Evolutionary conservation across 2,329 filamentous ascomycete genomes (phyloP), one percentile per base, ranked within the genome.

Genomic region (Beauveria medogensis): DNA sequence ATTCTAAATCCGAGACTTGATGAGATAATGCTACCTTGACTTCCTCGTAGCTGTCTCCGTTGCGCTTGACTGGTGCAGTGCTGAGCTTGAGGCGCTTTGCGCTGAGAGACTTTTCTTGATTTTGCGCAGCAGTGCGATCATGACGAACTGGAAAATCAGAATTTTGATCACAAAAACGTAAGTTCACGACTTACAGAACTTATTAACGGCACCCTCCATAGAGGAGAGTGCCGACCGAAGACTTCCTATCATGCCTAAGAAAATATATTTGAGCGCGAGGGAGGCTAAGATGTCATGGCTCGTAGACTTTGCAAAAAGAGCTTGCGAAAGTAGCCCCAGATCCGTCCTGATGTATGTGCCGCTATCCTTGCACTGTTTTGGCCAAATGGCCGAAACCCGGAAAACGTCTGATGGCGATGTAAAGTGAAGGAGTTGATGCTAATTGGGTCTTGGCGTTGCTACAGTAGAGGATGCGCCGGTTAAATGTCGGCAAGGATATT

Each of bases 381-480:
- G 43, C 44, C 41, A 54, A 48, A 5, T 47, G 30, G 41, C 16
- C 24, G 26, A 9, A n/a, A 26, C 3, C 3, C 5, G 50, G 16
- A 53, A 37, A 52, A 40, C 26, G 47, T 37, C 8, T 59, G 57
- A 47, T 46, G 44, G 9, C n/a, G 34, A 30, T 48, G 58, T 43
- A 30, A 50, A 55, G 50, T 54, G 34, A 54, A 30, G 43, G 9
- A 46, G 46, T 43, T 41, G 51, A 44, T 22, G 41, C 48, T 22
- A 37, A 5, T 14, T 14, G 22, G 14, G 18, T 34, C 52, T 14
- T n/a, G 34, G 46, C 46, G 60, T 34, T 47, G 54, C 47, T 47
- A 48, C 48, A 58, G 60, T 48, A 54, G 54, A 53, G 53, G 30
- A 61, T 52, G 60, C 60, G 60, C 54, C 60, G 60, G 60, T 26